These are phyloP conservation scores for Parachaetomium inaequale DNA, from an alignment of 495 filamentous ascomycete genomes.

Conservation along the genomic window DNA sequence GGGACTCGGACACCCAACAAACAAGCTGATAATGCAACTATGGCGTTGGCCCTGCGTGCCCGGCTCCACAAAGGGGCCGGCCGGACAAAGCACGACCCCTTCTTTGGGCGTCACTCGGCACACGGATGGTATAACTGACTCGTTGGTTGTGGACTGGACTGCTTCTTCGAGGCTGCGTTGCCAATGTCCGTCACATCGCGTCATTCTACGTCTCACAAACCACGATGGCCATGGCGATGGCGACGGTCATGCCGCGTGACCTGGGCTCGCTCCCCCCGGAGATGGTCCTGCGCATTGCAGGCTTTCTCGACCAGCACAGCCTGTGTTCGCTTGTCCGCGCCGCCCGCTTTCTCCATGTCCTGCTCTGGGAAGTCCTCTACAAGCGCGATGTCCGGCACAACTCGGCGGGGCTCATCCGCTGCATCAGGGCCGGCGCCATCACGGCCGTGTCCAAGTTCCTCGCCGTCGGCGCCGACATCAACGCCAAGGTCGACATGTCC, in stretches of 20 bases:
- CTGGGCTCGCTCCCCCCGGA: background rate
- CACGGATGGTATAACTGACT: background rate
- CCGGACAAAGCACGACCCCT: background rate
- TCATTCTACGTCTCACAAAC: background rate
- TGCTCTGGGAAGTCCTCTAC: background rate
- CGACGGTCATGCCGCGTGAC: background rate
- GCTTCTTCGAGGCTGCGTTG: no score
- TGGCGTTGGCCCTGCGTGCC: background rate
- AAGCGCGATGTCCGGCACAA: background rate
- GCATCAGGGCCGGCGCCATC: background rate
- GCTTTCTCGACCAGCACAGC: background rate
- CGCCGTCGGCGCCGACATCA: background rate
- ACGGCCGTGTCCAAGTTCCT: conserved; percentile 7
- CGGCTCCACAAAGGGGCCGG: background rate
- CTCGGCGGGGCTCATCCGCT: background rate
- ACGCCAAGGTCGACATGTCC: background rate
- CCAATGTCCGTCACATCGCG: background rate
- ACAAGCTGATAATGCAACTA: background rate
- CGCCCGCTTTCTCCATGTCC: background rate
- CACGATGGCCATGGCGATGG: background rate
- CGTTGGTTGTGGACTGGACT: no score
- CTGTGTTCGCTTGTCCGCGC: background rate
- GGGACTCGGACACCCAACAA: conserved; percentile 6
- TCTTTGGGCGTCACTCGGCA: background rate
- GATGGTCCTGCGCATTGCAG: background rate